Evolutionary conservation across 345 rosid species (phyloP), one percentile per base, ranked within the genome.

Genomic region (Eucalyptus leucophloia): DNA sequence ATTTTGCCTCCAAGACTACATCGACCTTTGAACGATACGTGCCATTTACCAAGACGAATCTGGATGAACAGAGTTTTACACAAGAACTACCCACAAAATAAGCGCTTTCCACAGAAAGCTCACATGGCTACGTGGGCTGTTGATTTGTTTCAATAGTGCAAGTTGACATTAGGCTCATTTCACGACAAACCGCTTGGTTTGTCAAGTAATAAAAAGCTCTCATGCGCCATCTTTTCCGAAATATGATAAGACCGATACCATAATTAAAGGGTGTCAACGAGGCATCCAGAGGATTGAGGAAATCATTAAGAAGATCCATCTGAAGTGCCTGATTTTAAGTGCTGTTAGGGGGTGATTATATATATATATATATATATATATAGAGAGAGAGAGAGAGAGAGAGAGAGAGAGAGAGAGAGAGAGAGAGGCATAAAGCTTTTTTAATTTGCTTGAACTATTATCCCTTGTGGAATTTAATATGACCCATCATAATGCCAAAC

Each of bases 291-390:
- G 47, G 83, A 77, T 77, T 6, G 47, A 77, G 47, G 28, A 40
- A 37, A 77, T 77, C 83, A 77, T 19, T 21, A 44, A 77, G 47
- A 77, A 69, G 44, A 69, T 69, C 99, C 97, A 95, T 82, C 93
- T 92, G 67, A 86, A 89, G 86, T 93, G 95, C 53, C 93, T 93
- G 42, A 82, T 77, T 77, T 89, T 89, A 87, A n/a, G 53, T 40
- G 82, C 82, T 40, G 40, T 32, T 69, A 11, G 23, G 15, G 69
- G 69, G 4, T 28, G 69, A 62, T 28, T 60, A 51, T 18, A 51
- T 51, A 53, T 18, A 58, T 58, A 21, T 21, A 8, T 54, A 28
- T 42, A 42, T 42, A 42, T 42, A 42, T 7, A 28, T 13, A n/a
- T n/a, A n/a, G n/a, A n/a, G n/a, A n/a, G n/a, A n/a, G n/a, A n/a